Evolutionary conservation across 768 basidiomycete species (phyloP), one percentile per base, ranked within the genome.

Genomic region (Tricholomella constricta): DNA sequence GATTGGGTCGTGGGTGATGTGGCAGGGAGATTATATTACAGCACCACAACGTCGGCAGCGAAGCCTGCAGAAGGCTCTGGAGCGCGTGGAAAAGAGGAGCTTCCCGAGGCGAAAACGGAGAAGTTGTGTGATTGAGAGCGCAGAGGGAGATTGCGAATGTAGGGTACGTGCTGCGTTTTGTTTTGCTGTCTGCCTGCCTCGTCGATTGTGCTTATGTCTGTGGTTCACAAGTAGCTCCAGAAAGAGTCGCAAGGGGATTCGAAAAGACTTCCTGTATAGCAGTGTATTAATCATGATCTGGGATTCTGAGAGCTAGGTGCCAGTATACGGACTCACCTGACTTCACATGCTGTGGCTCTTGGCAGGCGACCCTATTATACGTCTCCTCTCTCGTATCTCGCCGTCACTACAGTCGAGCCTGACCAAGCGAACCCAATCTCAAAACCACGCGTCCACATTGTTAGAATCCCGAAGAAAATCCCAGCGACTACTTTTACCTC

Each of bases 1-100:
- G 85, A 95, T 66, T 98, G 96, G 96, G 82, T 93, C 22, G 92
- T 97, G 15, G 79, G 82, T 32, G 92, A 97, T 59, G 86, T 98
- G 47, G 94, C 92, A 4, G 80, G 82, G 37, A 80, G 95, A 61
- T 73, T 98, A 27, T 97, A 98, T 69, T 97, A 92, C 73, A 84
- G 82, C 64, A 79, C 84, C 35, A 69, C 72, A 20, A 64, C 66
- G 45, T 51, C 49, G 41, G 15, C 42, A 19, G 41, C 51, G 29
- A 20, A 44, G 11, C 9, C 25, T 26, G 14, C 42, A 25, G 42
- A n/a, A n/a, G n/a, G n/a, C n/a, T 27, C 25, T 8, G n/a, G 42
- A 15, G 27, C 15, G 25, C 7, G 42, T 17, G 26, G 25, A 15
- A n/a, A 4, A 23, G 22, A 11, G 23, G 40, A 25, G n/a, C n/a